Conservation (phyloP, 1,139 yeast genomes). For the Nadsonia starkeyi-henricii region DNA sequence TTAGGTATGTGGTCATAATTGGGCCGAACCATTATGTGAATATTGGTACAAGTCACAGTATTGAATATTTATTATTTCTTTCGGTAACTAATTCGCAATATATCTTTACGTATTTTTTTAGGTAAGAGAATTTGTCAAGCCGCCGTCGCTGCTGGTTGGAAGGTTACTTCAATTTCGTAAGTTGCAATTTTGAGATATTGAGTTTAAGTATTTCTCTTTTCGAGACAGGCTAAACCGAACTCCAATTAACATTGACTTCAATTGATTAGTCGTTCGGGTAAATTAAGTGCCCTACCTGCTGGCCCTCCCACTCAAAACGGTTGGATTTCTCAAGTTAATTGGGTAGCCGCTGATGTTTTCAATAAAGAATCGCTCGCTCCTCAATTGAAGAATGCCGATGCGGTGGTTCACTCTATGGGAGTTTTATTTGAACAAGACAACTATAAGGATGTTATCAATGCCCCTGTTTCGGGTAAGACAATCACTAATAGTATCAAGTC, state of each 20-base stretch:
- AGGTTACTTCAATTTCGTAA: constrained; percentile 48
- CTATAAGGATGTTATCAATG: constrained; percentile 37
- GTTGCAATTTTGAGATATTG: constrained; percentile 10
- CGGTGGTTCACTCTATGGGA: constrained; percentile 80
- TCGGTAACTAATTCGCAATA: no score
- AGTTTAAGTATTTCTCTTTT: no score
- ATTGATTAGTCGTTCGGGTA: constrained; percentile 7
- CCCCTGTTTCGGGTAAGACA: constrained; percentile 4
- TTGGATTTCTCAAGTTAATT: constrained; percentile 49
- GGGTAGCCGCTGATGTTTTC: constrained; percentile 59
- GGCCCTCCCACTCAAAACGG: constrained; percentile 30
- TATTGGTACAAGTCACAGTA: no score
- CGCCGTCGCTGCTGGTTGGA: constrained; percentile 48
- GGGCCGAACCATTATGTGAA: not conserved
- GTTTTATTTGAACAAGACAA: constrained; percentile 50
- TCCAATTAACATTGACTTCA: not conserved
- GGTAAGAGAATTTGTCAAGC: constrained; percentile 60
- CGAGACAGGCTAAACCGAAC: no score
- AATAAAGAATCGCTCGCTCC: constrained; percentile 42
- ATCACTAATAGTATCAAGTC: constrained; percentile 6
- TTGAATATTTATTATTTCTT: no score
- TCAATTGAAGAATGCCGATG: constrained; percentile 35
- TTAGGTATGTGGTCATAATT: constrained; percentile 27
- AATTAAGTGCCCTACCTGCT: constrained; percentile 33
- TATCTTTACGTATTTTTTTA: constrained; percentile 8